Conservation (phyloP, 768 basidiomycete genomes). For the Podaxis rugospora region DNA sequence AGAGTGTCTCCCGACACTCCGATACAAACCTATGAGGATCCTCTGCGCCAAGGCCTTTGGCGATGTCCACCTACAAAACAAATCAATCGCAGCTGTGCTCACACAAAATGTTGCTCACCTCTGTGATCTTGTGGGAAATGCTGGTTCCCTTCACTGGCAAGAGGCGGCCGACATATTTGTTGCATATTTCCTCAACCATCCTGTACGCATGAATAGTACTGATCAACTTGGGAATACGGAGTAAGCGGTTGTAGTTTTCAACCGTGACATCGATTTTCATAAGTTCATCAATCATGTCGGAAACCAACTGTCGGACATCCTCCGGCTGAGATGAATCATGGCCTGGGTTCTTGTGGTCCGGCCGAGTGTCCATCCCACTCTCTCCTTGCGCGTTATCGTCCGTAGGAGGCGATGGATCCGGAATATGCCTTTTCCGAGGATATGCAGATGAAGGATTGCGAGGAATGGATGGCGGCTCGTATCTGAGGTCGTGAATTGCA, state of each 20-base stretch:
- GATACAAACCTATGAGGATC: constrained; percentile 35
- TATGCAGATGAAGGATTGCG: constrained; percentile 4
- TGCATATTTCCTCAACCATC: constrained; percentile 47
- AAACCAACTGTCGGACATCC: constrained; percentile 33
- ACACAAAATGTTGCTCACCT: constrained; percentile 28
- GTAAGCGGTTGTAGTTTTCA: constrained; percentile 23
- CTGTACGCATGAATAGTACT: constrained; percentile 45
- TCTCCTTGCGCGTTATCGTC: constrained; percentile 11
- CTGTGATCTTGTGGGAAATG: constrained; percentile 31
- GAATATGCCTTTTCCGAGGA: constrained; percentile 10
- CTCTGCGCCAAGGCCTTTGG: constrained; percentile 44
- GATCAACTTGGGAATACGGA: constrained; percentile 32
- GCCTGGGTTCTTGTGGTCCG: constrained; percentile 12
- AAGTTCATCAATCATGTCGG: constrained; percentile 25
- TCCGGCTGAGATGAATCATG: constrained; percentile 28
- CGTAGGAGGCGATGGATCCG: constrained; percentile 1
- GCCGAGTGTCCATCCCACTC: constrained; percentile 4
- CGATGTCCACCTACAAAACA: constrained; percentile 44
- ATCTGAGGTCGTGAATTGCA: constrained; percentile 1
- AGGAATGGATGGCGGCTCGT: constrained; percentile 1
- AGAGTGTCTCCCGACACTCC: constrained; percentile 46
- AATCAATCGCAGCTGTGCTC: background rate
- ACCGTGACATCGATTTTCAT: constrained; percentile 6
- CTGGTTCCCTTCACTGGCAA: constrained; percentile 34
- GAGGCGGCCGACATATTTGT: constrained; percentile 36